Percentiles rank a stretch among this genome's conserved stretches.
phyloP scores from a whole-genome alignment of 2,329 filamentous ascomycete genomes.

The Arthroderma uncinatum region DNA sequence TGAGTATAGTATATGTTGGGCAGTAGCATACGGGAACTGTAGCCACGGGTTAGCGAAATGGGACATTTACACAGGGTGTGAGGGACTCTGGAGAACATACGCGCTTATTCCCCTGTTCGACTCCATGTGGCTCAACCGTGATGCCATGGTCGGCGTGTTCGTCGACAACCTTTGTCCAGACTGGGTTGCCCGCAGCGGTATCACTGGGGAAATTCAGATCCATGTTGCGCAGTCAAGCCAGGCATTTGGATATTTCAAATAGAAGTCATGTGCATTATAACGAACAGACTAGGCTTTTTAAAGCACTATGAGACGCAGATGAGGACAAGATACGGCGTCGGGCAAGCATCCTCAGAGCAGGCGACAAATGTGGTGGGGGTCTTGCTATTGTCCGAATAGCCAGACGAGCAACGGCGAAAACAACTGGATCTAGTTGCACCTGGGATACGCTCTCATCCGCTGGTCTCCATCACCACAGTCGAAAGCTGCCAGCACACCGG shows the following conservation, averaged over 20 bases:
- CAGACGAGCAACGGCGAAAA: neutral
- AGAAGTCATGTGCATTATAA: neutral
- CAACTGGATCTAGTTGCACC: neutral
- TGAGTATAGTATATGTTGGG: neutral
- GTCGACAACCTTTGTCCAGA: neutral
- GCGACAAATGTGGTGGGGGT: neutral
- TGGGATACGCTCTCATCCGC: neutral
- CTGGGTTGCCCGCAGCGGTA: neutral
- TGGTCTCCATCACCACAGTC: neutral
- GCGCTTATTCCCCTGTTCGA: constrained; percentile 14
- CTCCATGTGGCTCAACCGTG: constrained; percentile 10
- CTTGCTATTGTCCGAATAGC: neutral
- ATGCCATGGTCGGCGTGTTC: constrained; percentile 9
- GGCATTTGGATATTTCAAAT: neutral
- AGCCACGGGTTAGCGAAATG: neutral
- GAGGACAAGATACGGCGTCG: neutral
- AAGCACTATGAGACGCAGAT: neutral
- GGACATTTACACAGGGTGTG: neutral
- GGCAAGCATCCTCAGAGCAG: neutral
- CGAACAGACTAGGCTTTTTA: neutral
- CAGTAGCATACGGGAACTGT: constrained; percentile 9
- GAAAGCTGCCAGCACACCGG: neutral
- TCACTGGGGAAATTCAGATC: neutral
- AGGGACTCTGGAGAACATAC: constrained; percentile 24
- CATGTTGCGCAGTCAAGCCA: neutral